Evolutionary conservation across 1,284 basidiomycete species (phyloP).

Genomic region (Peniophora sp.): DNA sequence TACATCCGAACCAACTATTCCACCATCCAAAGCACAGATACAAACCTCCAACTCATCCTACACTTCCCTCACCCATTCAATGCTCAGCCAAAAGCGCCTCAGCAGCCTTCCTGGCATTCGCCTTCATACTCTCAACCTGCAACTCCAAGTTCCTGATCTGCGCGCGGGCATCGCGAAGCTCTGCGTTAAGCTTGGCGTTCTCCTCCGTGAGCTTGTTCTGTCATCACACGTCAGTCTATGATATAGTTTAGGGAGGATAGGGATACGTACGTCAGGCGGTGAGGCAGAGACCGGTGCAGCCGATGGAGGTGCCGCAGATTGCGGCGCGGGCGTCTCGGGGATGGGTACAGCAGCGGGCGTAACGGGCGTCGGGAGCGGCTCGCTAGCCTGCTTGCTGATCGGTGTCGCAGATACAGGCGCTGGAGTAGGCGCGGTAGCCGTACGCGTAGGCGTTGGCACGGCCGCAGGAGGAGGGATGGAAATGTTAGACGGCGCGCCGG

Average conservation of each 20-base stretch:
- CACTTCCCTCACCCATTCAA: no score
- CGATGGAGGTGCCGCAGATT: slow-evolving; percentile 10
- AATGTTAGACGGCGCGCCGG: slow-evolving; percentile 17
- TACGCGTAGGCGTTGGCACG: slow-evolving; percentile 26
- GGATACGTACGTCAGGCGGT: slow-evolving; percentile 2
- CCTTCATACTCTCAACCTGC: slow-evolving; percentile 70
- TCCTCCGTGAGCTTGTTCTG: slow-evolving; percentile 29
- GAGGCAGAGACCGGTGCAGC: neutral
- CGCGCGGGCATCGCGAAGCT: slow-evolving; percentile 69
- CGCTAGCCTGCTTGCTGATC: slow-evolving; percentile 16
- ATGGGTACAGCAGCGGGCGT: slow-evolving; percentile 8
- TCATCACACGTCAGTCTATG: slow-evolving; percentile 3
- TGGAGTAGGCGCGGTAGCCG: slow-evolving; percentile 21
- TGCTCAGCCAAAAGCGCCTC: slow-evolving; percentile 5
- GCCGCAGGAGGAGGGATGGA: slow-evolving; percentile 19
- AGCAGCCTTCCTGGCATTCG: slow-evolving; percentile 65
- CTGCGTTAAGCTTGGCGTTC: slow-evolving; percentile 51
- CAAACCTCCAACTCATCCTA: no score
- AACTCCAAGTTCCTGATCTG: slow-evolving; percentile 77
- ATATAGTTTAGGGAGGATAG: neutral
- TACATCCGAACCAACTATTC: no score
- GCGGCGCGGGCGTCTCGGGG: slow-evolving; percentile 5
- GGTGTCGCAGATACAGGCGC: slow-evolving; percentile 20
- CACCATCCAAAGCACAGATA: no score
- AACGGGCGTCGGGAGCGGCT: slow-evolving; percentile 19